Percentiles rank a stretch among this genome's conserved stretches.
phyloP scores from a whole-genome alignment of 2,329 filamentous ascomycete genomes.

The Neoscytalidium dimidiatum region DNA sequence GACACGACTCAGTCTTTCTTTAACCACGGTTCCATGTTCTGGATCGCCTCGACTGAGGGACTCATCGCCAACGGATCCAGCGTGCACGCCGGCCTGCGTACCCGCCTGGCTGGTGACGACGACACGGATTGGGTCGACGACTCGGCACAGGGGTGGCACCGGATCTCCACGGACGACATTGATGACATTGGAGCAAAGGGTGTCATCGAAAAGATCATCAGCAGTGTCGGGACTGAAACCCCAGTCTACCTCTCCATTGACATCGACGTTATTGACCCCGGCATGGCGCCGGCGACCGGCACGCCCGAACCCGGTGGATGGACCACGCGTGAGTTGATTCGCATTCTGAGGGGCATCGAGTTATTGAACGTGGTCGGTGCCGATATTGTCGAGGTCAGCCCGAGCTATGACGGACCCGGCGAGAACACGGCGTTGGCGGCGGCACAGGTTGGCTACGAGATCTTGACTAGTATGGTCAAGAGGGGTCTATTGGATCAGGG shows the following conservation, averaged over 20 bases:
- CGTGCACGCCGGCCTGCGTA: slow-evolving; percentile 82
- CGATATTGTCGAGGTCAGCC: slow-evolving; percentile 86
- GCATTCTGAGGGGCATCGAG: slow-evolving; percentile 80
- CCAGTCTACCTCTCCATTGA: slow-evolving; percentile 82
- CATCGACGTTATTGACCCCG: slow-evolving; percentile 79
- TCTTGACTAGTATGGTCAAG: slow-evolving; percentile 76
- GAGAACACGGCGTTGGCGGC: slow-evolving; percentile 83
- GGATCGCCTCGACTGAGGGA: slow-evolving; percentile 79
- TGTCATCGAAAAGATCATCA: slow-evolving; percentile 70
- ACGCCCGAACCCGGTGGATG: slow-evolving; percentile 90
- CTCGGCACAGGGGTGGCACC: slow-evolving; percentile 71
- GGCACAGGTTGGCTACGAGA: slow-evolving; percentile 81
- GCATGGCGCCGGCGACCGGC: slow-evolving; percentile 74
- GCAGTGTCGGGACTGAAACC: slow-evolving; percentile 69
- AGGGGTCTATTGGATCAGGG: slow-evolving; percentile 49
- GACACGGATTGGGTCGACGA: slow-evolving; percentile 73
- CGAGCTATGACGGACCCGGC: slow-evolving; percentile 77
- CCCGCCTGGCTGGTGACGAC: slow-evolving; percentile 67
- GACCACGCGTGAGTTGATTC: slow-evolving; percentile 85
- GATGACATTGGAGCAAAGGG: slow-evolving; percentile 76
- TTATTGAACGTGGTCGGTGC: slow-evolving; percentile 82
- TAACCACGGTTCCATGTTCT: slow-evolving; percentile 91
- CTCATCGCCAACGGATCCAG: slow-evolving; percentile 72
- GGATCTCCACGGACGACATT: slow-evolving; percentile 82
- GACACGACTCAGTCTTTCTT: slow-evolving; percentile 69